Evolutionary conservation across 164 flowering plant species (phyloP).

Genomic region (Akebia trifoliata): DNA sequence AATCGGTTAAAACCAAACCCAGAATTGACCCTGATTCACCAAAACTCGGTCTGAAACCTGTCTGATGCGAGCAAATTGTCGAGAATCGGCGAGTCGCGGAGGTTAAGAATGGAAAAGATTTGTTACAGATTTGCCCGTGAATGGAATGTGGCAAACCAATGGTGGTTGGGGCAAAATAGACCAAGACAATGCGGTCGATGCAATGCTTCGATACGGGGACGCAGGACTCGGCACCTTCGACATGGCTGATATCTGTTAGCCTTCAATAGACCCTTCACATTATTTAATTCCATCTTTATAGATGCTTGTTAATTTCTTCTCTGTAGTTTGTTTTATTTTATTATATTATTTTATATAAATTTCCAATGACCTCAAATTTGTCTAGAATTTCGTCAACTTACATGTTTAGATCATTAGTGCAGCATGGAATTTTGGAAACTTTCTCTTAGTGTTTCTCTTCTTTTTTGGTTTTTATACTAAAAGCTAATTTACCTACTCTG

Average conservation of each 20-base stretch:
- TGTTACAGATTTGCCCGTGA: slow-evolving; percentile 57
- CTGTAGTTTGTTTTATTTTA: not conserved
- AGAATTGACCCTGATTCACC: not conserved
- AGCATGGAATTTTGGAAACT: too few species aligned
- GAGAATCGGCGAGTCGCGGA: slow-evolving; percentile 21
- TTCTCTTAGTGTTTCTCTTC: too few species aligned
- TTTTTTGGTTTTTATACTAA: too few species aligned
- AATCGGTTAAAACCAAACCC: slow-evolving; percentile 9
- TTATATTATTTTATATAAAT: not conserved
- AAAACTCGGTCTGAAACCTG: slow-evolving; percentile 11
- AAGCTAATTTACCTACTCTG: too few species aligned
- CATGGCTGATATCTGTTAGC: slow-evolving; percentile 71
- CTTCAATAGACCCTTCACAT: not conserved
- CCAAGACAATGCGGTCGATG: slow-evolving; percentile 48
- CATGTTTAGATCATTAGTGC: too few species aligned
- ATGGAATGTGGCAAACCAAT: slow-evolving; percentile 85
- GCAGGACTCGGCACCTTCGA: slow-evolving; percentile 68
- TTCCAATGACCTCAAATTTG: too few species aligned
- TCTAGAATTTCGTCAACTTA: too few species aligned
- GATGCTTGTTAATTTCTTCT: not conserved
- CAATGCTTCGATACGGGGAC: slow-evolving; percentile 68
- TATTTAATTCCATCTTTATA: too few species aligned
- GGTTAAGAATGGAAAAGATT: slow-evolving; percentile 60
- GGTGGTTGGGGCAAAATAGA: slow-evolving; percentile 78
- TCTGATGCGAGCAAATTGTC: slow-evolving; percentile 27